A percentile compares a stretch with the other conserved stretches of the same genome.
These are phyloP conservation scores for Salix udensis DNA, from an alignment of 345 rosid species.

Conservation along the genomic window DNA sequence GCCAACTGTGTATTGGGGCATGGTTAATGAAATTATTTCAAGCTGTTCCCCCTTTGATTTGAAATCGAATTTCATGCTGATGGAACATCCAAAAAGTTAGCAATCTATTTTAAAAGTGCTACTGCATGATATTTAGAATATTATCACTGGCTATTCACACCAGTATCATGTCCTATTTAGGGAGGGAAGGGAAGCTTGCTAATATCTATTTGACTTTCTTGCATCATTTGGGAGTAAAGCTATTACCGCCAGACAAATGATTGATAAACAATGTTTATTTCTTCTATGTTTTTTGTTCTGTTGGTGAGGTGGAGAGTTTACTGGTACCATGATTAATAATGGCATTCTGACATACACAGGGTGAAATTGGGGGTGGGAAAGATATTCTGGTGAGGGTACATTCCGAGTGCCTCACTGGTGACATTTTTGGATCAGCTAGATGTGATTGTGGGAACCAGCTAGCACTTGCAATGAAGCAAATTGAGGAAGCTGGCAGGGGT, in stretches of 20 bases:
- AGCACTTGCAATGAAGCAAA: conserved; percentile 74
- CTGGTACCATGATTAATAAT: neutral
- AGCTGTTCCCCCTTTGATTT: neutral
- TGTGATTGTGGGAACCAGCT: conserved; percentile 80
- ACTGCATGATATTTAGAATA: neutral
- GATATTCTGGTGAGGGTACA: conserved; percentile 76
- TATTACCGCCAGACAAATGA: no score
- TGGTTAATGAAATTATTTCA: neutral
- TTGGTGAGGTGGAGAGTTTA: neutral
- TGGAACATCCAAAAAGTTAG: neutral
- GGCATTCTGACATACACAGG: conserved; percentile 25
- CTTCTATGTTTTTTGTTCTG: neutral
- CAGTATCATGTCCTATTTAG: neutral
- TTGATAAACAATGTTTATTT: neutral
- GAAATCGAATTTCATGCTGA: neutral
- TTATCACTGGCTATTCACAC: neutral
- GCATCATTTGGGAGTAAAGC: neutral
- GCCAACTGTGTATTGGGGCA: neutral
- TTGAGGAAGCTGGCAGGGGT: conserved; percentile 65
- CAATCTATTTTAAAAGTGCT: neutral
- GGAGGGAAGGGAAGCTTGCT: neutral
- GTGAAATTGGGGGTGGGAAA: conserved; percentile 71
- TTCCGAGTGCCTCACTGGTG: conserved; percentile 77
- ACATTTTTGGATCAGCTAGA: conserved; percentile 75
- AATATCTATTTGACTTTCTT: neutral